Percentiles rank a stretch among this genome's conserved stretches.
Evolutionary conservation across 2,329 filamentous ascomycete genomes (phyloP).

Genomic region (Neopestalotiopsis sp.): DNA sequence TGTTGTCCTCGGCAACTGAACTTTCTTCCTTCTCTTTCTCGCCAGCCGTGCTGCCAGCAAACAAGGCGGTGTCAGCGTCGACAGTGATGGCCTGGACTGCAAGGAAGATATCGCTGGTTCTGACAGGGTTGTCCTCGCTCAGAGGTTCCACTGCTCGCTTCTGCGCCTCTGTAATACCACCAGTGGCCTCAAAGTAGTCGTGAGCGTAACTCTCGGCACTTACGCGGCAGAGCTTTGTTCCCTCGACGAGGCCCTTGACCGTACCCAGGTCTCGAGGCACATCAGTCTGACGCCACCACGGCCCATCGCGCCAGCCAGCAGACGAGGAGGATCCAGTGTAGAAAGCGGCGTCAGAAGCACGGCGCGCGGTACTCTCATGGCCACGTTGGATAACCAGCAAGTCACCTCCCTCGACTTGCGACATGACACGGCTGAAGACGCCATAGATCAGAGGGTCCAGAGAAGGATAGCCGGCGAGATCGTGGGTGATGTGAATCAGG

Average conservation of each 20-base stretch:
- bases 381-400: slow-evolving; percentile 93
- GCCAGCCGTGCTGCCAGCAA: slow-evolving; percentile 60
- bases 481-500: slow-evolving; percentile 96
- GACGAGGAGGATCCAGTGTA: slow-evolving; percentile 57
- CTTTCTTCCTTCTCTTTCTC: slow-evolving; percentile 62
- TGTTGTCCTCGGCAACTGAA: slow-evolving; percentile 53
- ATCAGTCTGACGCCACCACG: slow-evolving; percentile 86
- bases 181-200: slow-evolving; percentile 81
- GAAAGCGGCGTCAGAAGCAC: slow-evolving; percentile 64
- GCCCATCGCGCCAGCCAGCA: slow-evolving; percentile 87
- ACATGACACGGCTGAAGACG: slow-evolving; percentile 95
- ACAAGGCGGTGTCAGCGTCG: slow-evolving; percentile 69
- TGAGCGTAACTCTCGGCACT: slow-evolving; percentile 85
- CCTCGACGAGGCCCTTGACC: slow-evolving; percentile 82
- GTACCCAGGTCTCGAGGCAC: slow-evolving; percentile 77
- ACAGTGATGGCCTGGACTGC: slow-evolving; percentile 87
- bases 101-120: slow-evolving; percentile 93
- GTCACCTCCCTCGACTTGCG: slow-evolving; percentile 97
- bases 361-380: slow-evolving; percentile 77
- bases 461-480: slow-evolving; percentile 91
- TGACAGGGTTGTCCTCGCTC: slow-evolving; percentile 85
- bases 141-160: slow-evolving; percentile 79
- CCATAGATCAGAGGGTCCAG: slow-evolving; percentile 91
- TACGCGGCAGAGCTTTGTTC: slow-evolving; percentile 88
- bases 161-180: slow-evolving; percentile 81